Percentiles rank a stretch among this genome's conserved stretches.
These are phyloP conservation scores for Sphaerobolus stellatus DNA, from an alignment of 1,284 basidiomycete species.

Conservation along the genomic window DNA sequence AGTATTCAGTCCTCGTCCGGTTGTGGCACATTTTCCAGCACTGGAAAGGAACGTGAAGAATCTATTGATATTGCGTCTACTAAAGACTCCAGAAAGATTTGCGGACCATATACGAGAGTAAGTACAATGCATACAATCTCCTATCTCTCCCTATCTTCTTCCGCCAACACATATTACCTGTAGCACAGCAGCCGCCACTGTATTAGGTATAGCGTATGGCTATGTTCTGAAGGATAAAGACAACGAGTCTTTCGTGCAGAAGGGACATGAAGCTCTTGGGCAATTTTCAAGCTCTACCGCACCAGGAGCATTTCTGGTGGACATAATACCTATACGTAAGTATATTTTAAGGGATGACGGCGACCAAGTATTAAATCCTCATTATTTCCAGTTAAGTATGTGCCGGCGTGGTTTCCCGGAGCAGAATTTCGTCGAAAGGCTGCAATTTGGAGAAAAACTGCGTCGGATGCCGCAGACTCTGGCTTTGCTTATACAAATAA, in stretches of 20 bases:
- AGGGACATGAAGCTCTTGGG: conserved; percentile 47
- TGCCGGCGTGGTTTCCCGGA: conserved; percentile 20
- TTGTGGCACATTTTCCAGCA: conserved; percentile 24
- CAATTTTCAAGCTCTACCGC: conserved; percentile 59
- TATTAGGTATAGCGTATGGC: conserved; percentile 34
- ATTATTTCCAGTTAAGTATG: conserved; percentile 16
- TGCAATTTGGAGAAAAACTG: conserved; percentile 3
- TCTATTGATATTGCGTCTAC: conserved; percentile 19
- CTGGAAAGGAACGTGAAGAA: conserved; percentile 12
- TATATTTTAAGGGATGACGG: too few species aligned
- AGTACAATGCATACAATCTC: not conserved
- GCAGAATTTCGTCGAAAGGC: conserved; percentile 11
- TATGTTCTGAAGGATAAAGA: conserved; percentile 24
- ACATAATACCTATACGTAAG: conserved; percentile 55
- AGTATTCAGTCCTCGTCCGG: conserved; percentile 38
- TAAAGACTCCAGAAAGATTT: conserved; percentile 10
- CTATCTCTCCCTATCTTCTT: not conserved
- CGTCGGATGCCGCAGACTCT: conserved; percentile 7
- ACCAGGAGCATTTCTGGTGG: conserved; percentile 60
- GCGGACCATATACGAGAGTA: conserved; percentile 13
- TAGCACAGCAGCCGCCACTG: conserved; percentile 25
- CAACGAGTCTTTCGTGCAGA: conserved; percentile 25
- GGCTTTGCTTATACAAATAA: conserved; percentile 10
- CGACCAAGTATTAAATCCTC: too few species aligned
- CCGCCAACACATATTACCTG: conserved; percentile 7